phyloP scores from a whole-genome alignment of 495 filamentous ascomycete species.

The Cercophora samala region DNA sequence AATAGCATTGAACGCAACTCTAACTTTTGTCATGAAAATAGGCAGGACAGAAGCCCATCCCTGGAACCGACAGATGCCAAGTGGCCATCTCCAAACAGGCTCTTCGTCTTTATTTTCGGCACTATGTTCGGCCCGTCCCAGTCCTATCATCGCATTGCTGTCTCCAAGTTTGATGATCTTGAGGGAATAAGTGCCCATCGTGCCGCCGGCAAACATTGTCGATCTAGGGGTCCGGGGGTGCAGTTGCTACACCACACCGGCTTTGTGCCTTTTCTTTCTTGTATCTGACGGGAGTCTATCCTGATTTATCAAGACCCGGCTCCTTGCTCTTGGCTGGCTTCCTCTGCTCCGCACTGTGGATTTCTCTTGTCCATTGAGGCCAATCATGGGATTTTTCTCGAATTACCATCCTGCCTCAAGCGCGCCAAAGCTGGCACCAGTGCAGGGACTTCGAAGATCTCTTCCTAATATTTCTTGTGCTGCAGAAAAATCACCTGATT shows the following conservation, averaged over 20 bases:
- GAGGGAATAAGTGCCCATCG: not conserved
- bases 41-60: not conserved
- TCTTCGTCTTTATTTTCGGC: not conserved
- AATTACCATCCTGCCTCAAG: conserved; percentile 7
- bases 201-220: not conserved
- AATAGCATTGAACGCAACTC: not conserved
- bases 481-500: conserved; percentile 15
- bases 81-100: not conserved
- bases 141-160: not conserved
- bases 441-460: conserved; percentile 13
- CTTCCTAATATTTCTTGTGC: conserved; percentile 5
- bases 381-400: conserved; percentile 17
- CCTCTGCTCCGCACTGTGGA: conserved; percentile 10
- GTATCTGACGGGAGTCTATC: not conserved
- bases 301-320: conserved; percentile 10
- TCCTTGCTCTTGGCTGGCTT: not conserved
- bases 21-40: not conserved
- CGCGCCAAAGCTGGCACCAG: conserved; percentile 12
- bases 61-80: not conserved
- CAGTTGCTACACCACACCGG: not conserved
- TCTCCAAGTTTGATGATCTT: not conserved
- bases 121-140: not conserved
- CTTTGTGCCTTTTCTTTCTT: not conserved
- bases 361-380: conserved; percentile 10
- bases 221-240: not conserved